Conservation (phyloP, 805 yeast genomes). For the Candida nemodendra region DNA sequence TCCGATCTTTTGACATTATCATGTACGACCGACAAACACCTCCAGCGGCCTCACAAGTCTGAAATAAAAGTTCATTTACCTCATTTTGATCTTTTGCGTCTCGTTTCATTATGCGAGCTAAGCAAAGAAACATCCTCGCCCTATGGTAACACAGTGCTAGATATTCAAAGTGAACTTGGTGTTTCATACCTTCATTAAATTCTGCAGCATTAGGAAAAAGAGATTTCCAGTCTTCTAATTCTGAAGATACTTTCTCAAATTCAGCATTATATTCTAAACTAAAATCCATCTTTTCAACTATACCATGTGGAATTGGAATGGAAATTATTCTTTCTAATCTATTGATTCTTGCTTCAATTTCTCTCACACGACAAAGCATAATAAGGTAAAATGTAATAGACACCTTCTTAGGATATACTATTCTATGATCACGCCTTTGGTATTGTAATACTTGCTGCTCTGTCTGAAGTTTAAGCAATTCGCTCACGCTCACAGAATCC, state of each 20-base stretch:
- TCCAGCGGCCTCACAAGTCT: slow-evolving; percentile 18
- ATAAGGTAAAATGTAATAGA: slow-evolving; percentile 13
- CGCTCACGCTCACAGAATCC: slow-evolving; percentile 3
- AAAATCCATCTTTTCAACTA: slow-evolving; percentile 2
- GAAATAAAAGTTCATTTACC: slow-evolving; percentile 4
- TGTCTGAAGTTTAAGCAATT: slow-evolving; percentile 10
- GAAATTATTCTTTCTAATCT: slow-evolving; percentile 9
- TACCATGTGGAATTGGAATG: slow-evolving; percentile 7
- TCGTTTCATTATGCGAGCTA: slow-evolving; percentile 11
- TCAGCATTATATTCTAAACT: not conserved
- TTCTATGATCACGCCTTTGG: slow-evolving; percentile 9
- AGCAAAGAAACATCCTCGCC: slow-evolving; percentile 14
- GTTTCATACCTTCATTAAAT: slow-evolving; percentile 11
- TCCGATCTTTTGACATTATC: slow-evolving; percentile 11
- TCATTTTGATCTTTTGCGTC: slow-evolving; percentile 1
- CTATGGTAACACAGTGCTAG: slow-evolving; percentile 16
- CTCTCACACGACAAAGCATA: slow-evolving; percentile 14
- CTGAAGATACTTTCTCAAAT: slow-evolving; percentile 5
- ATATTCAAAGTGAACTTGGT: slow-evolving; percentile 16
- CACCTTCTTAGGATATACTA: slow-evolving; percentile 11
- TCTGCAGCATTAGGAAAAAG: slow-evolving; percentile 11
- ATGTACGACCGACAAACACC: slow-evolving; percentile 17
- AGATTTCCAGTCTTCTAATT: slow-evolving; percentile 13
- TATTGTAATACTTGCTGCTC: slow-evolving; percentile 14
- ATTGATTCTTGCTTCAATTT: slow-evolving; percentile 12